Conservation (phyloP, 345 rosid genomes). For the Brassica carinata region DNA sequence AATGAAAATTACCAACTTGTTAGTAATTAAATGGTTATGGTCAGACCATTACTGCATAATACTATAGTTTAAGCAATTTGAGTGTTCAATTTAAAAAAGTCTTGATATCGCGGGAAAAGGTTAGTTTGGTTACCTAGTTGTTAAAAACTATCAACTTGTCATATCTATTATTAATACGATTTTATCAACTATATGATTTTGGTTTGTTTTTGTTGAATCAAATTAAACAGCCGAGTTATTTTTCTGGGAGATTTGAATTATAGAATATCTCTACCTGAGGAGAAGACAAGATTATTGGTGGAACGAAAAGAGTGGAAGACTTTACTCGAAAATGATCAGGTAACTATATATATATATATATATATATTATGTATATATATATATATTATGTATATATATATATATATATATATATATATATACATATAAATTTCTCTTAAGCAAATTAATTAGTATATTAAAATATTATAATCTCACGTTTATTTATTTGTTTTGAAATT, state of each 20-base stretch:
- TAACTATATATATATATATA: too few relatives aligned
- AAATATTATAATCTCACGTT: background rate
- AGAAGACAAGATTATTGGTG: slow-evolving; percentile 56
- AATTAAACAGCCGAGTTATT: slow-evolving; percentile 55
- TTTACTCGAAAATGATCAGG: slow-evolving; percentile 76
- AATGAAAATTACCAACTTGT: slow-evolving; percentile 15
- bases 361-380: too few relatives aligned
- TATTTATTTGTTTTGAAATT: slow-evolving; percentile 8
- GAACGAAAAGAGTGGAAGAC: slow-evolving; percentile 58
- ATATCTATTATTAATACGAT: background rate
- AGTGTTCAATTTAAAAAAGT: slow-evolving; percentile 1
- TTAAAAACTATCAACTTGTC: slow-evolving; percentile 23
- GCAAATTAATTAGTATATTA: background rate
- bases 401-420: background rate
- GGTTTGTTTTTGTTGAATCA: slow-evolving; percentile 14
- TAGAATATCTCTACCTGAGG: slow-evolving; percentile 71
- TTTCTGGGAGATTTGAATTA: slow-evolving; percentile 84
- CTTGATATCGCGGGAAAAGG: slow-evolving; percentile 10
- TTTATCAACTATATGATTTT: background rate
- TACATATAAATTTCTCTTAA: background rate
- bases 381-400: too few relatives aligned
- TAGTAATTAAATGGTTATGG: background rate
- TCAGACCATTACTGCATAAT: slow-evolving; percentile 5
- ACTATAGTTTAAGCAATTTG: slow-evolving; percentile 14
- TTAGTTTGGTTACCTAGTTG: slow-evolving; percentile 23